Percentiles rank a stretch among this genome's conserved stretches.
Evolutionary conservation across 83 land plant genomes (phyloP).

Genomic region (Picea abies): DNA sequence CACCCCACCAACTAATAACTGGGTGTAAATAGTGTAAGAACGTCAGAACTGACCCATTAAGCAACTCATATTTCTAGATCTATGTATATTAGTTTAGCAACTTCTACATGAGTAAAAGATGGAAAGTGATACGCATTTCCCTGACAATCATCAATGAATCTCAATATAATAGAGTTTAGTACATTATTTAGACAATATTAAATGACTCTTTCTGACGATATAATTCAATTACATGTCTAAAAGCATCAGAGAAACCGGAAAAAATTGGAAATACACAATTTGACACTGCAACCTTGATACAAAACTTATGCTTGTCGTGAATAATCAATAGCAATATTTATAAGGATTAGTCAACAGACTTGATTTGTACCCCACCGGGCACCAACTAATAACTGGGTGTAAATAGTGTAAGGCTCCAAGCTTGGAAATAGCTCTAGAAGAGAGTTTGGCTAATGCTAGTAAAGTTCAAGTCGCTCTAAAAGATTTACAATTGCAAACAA

Average conservation of each 20-base stretch:
- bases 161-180: not conserved
- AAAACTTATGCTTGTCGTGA: constrained; percentile 5
- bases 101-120: no score
- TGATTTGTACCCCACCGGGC: not conserved
- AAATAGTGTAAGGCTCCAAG: constrained; percentile 6
- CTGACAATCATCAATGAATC: not conserved
- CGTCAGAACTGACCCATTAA: no score
- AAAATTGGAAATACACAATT: constrained; percentile 8
- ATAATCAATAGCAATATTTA: not conserved
- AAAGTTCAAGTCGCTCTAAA: not conserved
- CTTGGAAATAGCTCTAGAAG: constrained; percentile 8
- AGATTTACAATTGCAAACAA: constrained; percentile 4
- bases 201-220: not conserved
- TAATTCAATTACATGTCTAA: constrained; percentile 8
- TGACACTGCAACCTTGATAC: constrained; percentile 7
- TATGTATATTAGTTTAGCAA: no score
- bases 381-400: not conserved
- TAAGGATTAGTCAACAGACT: no score
- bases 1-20: not conserved
- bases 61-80: no score
- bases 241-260: not conserved
- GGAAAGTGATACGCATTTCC: not conserved
- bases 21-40: not conserved
- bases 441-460: constrained; percentile 11
- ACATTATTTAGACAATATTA: not conserved